phyloP scores from a whole-genome alignment of 352 stramenopile species.

The Globisporangium irregulare region DNA sequence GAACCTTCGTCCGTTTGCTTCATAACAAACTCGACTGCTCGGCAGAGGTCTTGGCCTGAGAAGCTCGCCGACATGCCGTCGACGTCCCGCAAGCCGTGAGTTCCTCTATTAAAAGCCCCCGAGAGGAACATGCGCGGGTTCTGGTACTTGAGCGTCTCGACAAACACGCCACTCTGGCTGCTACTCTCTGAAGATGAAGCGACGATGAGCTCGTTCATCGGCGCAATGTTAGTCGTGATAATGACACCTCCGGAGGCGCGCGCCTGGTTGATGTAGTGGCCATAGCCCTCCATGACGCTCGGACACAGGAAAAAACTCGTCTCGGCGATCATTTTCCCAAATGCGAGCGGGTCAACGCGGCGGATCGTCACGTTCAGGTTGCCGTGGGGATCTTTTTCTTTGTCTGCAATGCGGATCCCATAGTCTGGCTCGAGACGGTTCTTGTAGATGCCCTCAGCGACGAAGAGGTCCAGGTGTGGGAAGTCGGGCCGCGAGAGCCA shows the following conservation, averaged over 20 bases:
- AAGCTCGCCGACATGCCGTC: constrained; percentile 33
- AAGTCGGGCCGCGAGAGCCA: constrained; percentile 39
- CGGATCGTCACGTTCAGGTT: constrained; percentile 14
- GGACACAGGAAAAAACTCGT: constrained; percentile 48
- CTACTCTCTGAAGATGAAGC: background rate
- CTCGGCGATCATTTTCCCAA: constrained; percentile 41
- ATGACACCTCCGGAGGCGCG: constrained; percentile 40
- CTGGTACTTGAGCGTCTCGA: background rate
- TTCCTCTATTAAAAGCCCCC: constrained; percentile 22
- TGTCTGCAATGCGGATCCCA: constrained; percentile 8
- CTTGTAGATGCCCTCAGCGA: constrained; percentile 31
- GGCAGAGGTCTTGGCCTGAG: constrained; percentile 28
- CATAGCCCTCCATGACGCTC: constrained; percentile 62
- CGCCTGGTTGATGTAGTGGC: constrained; percentile 70
- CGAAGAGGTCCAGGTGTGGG: constrained; percentile 41
- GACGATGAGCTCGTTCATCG: constrained; percentile 59
- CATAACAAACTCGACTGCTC: constrained; percentile 33
- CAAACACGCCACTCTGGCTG: background rate
- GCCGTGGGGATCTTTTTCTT: background rate
- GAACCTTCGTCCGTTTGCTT: constrained; percentile 16
- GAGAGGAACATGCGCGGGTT: constrained; percentile 32
- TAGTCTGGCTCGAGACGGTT: constrained; percentile 22
- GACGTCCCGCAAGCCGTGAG: constrained; percentile 26
- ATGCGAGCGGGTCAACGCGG: constrained; percentile 26
- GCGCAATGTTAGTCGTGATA: constrained; percentile 38